Conservation (phyloP, 768 basidiomycete species). For the Podaxis sp. region DNA sequence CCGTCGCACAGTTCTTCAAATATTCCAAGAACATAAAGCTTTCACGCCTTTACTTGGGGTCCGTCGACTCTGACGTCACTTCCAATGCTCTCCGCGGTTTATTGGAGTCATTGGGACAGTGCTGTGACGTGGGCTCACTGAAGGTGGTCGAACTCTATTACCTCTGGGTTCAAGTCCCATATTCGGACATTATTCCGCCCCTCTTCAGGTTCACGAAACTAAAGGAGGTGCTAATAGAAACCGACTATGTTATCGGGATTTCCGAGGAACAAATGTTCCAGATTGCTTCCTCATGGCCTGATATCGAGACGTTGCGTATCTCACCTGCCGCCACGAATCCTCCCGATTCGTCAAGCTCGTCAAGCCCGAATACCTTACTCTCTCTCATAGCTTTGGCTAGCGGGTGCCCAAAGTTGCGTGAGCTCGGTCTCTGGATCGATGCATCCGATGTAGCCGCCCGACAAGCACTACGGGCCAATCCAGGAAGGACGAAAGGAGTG, state of each 20-base stretch:
- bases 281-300: neutral
- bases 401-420: neutral
- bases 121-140: neutral
- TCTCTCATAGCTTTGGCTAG: neutral
- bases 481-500: neutral
- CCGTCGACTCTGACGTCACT: neutral
- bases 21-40: neutral
- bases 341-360: too few relatives aligned
- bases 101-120: neutral
- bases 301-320: neutral
- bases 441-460: neutral
- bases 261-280: neutral
- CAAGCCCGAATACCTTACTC: neutral
- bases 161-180: neutral
- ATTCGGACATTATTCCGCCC: neutral
- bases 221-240: neutral
- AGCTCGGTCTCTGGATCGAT: neutral
- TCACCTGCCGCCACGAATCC: neutral
- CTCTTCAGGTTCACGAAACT: neutral
- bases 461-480: neutral
- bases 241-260: neutral
- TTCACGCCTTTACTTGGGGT: neutral
- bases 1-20: neutral
- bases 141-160: neutral
- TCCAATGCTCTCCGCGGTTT: neutral